Conservation (phyloP, 352 stramenopile genomes). For the Phytopythium aichiense region DNA sequence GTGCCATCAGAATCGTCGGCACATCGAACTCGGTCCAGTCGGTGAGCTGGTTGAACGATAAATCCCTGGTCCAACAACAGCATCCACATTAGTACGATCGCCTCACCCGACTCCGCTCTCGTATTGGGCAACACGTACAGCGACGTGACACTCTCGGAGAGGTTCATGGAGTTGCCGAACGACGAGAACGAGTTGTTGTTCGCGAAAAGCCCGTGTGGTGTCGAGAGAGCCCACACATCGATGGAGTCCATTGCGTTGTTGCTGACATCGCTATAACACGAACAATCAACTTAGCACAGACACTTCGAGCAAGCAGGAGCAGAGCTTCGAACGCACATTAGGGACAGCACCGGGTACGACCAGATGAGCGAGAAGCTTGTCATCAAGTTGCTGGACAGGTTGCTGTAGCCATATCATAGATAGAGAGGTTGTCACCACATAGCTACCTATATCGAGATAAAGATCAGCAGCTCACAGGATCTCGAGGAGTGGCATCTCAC, state of each 20-base stretch:
- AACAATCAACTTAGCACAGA: not conserved
- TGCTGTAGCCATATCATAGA: not conserved
- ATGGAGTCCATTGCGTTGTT: conserved; percentile 2
- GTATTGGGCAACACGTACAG: not conserved
- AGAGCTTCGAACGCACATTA: not conserved
- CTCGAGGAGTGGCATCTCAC: not conserved
- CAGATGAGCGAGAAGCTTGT: not conserved
- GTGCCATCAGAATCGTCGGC: not conserved
- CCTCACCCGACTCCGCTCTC: not conserved
- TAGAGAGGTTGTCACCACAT: not conserved
- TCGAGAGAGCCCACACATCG: not conserved
- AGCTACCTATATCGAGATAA: not conserved
- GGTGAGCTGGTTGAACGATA: conserved; percentile 2
- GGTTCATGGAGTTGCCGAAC: conserved; percentile 1
- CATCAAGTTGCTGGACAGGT: conserved; percentile 5
- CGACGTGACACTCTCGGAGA: not conserved
- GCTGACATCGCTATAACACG: conserved; percentile 1
- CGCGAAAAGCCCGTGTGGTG: not conserved
- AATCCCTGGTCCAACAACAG: not conserved
- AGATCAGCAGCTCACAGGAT: not conserved
- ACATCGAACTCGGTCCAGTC: conserved; percentile 1
- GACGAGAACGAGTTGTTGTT: conserved; percentile 5
- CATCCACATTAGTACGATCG: not conserved
- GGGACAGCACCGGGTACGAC: conserved; percentile 1
- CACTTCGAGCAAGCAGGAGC: not conserved